Percentiles rank a stretch among this genome's conserved stretches.
Evolutionary conservation across 2,329 filamentous ascomycete genomes (phyloP).

Genomic region (Aspergillus cejpii): DNA sequence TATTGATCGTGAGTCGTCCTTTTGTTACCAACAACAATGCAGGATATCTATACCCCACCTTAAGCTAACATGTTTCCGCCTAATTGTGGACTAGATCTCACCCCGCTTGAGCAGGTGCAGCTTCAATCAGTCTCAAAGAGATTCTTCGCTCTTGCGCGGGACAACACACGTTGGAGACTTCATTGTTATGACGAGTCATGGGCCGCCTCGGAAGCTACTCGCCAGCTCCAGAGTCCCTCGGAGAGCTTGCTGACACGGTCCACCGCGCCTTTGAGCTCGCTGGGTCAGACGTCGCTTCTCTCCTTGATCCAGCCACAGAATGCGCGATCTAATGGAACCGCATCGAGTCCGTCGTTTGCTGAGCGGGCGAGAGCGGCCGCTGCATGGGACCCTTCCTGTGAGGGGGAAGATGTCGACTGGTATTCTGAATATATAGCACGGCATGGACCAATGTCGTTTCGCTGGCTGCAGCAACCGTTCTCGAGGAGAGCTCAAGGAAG

Average conservation of each 20-base stretch:
- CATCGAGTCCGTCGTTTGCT: constrained; percentile 17
- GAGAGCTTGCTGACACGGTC: constrained; percentile 47
- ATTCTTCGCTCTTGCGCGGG: constrained; percentile 62
- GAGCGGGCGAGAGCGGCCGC: constrained; percentile 40
- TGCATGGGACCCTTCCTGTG: constrained; percentile 77
- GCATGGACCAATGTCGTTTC: constrained; percentile 64
- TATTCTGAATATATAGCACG: constrained; percentile 85
- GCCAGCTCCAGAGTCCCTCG: constrained; percentile 17
- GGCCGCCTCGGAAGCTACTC: constrained; percentile 46
- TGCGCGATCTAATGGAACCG: constrained; percentile 1
- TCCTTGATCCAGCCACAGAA: constrained; percentile 29
- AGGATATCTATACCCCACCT: constrained; percentile 3
- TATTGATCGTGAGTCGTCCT: constrained; percentile 49
- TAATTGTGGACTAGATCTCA: constrained; percentile 48
- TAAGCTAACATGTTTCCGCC: constrained; percentile 10
- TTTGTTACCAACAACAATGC: too few relatives aligned
- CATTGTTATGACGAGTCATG: constrained; percentile 69
- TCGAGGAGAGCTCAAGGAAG: constrained; percentile 31
- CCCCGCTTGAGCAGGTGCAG: constrained; percentile 57
- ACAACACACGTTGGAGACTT: constrained; percentile 68
- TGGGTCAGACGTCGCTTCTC: constrained; percentile 30
- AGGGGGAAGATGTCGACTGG: constrained; percentile 67
- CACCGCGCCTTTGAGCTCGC: constrained; percentile 27
- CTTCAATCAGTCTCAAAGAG: constrained; percentile 64
- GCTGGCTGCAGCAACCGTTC: constrained; percentile 65